Percentiles rank a stretch among this genome's conserved stretches.
Evolutionary conservation across 1,139 yeast species (phyloP).

Genomic region (Candida neerlandica): DNA sequence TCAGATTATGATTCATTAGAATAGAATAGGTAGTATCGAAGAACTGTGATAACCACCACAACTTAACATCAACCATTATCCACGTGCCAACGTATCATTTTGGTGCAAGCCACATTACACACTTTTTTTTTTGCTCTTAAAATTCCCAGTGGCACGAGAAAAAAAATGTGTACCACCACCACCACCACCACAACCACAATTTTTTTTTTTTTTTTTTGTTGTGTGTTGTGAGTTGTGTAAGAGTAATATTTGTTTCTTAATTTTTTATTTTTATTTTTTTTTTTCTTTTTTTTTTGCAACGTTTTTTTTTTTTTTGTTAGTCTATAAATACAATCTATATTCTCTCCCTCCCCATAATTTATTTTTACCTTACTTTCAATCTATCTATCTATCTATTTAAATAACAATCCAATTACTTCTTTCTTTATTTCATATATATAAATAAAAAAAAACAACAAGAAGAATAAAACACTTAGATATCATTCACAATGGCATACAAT

Average conservation of each 20-base stretch:
- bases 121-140: conserved; percentile 1
- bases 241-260: background rate
- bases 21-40: no score
- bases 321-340: conserved; percentile 2
- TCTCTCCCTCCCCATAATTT: conserved; percentile 1
- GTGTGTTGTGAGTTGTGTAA: background rate
- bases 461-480: background rate
- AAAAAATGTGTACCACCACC: background rate
- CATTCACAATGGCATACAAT: conserved; percentile 3
- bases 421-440: no score
- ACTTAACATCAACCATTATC: background rate
- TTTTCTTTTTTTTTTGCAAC: conserved; percentile 2
- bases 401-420: background rate
- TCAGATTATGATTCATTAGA: background rate
- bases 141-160: background rate
- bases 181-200: conserved; percentile 1
- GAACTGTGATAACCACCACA: conserved; percentile 2
- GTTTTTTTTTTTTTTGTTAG: conserved; percentile 3
- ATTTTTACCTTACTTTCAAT: background rate
- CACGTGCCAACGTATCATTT: conserved; percentile 1
- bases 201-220: conserved; percentile 1
- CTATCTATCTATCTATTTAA: no score
- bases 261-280: background rate
- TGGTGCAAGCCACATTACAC: conserved; percentile 1
- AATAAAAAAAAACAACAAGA: no score